Base-by-base conservation (phyloP, 768 basidiomycete species). In the Boletellus ananas region DNA sequence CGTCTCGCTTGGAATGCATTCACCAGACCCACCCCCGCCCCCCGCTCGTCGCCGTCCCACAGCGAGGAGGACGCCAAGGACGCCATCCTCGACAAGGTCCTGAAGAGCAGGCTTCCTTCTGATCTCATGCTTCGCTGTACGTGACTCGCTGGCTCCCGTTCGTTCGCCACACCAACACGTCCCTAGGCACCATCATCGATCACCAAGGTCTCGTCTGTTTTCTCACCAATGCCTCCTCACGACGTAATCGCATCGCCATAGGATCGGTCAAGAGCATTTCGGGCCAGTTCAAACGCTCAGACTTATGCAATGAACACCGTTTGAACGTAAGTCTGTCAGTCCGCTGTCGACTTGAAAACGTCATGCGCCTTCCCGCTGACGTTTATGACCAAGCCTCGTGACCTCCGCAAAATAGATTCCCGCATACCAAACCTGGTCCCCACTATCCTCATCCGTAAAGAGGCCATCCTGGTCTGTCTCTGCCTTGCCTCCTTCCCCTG, bases 361-460 rank as follows among this genome's bases (percentile, higher is more conserved):
- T 62, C 57, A 64, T 51, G 36, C 29, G 20, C 43, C 51, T 54
- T 51, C 42, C 54, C 47, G 50, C 54, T 67, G 59, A 66, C 58
- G 50, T 53, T 51, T 49, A 58, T 58, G 14, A 57, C 55, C 18
- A 59, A 94, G 90, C 87, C 93, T 58, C 87, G 95, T 77, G 95
- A 98, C 74, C 76, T 98, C 20, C 86, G 95, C 47, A 96, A 97
- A 75, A 90, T 98, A 58, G 95, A 98, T 72, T 94, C 91, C 4
- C 79, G 92, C 58, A 80, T 94, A 57, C 93, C 94, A 33, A 96
- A 94, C 69, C 82, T 95, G 49, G 88, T 98, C 16, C 94, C 94
- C 35, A 94, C 94, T 36, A 94, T 98, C 61, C 80, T 98, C 49
- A 81, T 88, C 45, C 79, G 95, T 56, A 87, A 84, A 61, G 85